Evolutionary conservation across 225 moss, liverwort and hornwort genomes (phyloP), one percentile per base, ranked within the genome.

Genomic region (Bryoerythrophyllum caledonicum): DNA sequence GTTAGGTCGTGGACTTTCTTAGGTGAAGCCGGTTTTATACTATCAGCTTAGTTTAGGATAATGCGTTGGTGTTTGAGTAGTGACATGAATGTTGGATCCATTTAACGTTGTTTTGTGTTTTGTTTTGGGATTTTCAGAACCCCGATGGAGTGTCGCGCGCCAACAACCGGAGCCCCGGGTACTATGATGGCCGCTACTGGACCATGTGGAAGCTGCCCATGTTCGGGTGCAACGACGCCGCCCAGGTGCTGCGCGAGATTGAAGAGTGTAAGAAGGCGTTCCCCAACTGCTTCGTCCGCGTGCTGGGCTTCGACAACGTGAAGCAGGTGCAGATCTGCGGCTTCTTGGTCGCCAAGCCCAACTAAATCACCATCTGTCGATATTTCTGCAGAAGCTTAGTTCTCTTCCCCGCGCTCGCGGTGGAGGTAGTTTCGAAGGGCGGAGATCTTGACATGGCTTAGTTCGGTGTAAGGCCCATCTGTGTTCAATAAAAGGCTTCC

Each of bases 281-380:
- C 72, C 86, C 90, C 15, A 4, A 1, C 4, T 79, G 83, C 61
- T 88, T 27, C 70, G 86, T 92, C 71, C 90, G 84, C 2, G 74
- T 88, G 0, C 65, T 92, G 70, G 85, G 83, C 21, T 92, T 92
- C 56, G 90, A 92, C 70, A 86, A 72, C 24, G 70, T 74, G 14
- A 89, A 74, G 84, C 91, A 91, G 63, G 91, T 89, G 78, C 91
- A 89, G 75, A 78, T 82, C 27, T 57, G 79, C 53, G 77, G 79
- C 23, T 89, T 89, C 72, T 61, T 91, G 74, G 91, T 87, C 15
- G 75, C 64, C 63, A 69, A 8, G 58, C 85, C 82, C 40, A 74
- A 74, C 53, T 79, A 74, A 32, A 53, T 24, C 6, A 60, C 23
- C 1, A 69, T 77, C 71, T 63, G 71, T 78, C 77, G 71, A 78